These are phyloP conservation scores for Sextonia rubra DNA, from an alignment of 164 flowering plant species.

Conservation along the genomic window DNA sequence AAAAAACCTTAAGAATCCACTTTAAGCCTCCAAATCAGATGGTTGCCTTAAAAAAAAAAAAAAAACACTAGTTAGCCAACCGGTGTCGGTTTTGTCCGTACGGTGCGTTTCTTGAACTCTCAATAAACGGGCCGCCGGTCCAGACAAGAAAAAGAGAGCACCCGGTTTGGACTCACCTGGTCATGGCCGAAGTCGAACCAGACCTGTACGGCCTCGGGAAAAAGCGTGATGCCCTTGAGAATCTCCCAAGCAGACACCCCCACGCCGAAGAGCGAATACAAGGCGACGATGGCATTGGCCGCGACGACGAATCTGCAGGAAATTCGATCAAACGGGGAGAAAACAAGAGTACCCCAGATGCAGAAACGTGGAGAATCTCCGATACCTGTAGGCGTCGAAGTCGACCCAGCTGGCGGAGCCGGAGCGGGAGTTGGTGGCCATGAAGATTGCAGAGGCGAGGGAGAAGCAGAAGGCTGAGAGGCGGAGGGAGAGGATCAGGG, in stretches of 20 bases:
- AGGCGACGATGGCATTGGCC: slow-evolving; percentile 59
- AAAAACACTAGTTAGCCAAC: no score
- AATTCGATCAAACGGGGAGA: neutral
- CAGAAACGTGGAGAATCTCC: neutral
- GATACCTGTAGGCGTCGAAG: slow-evolving; percentile 70
- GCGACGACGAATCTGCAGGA: slow-evolving; percentile 55
- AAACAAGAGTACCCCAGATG: neutral
- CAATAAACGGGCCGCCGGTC: no score
- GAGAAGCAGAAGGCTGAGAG: slow-evolving; percentile 68
- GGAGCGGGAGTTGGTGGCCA: slow-evolving; percentile 60
- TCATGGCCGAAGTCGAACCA: slow-evolving; percentile 97
- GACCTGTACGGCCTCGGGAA: slow-evolving; percentile 66
- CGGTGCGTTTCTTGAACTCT: no score
- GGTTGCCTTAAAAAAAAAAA: no score
- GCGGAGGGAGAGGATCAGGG: slow-evolving; percentile 59
- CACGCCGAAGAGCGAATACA: slow-evolving; percentile 71
- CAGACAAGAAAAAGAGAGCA: no score
- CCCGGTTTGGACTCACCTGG: slow-evolving; percentile 41
- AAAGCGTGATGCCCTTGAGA: slow-evolving; percentile 49
- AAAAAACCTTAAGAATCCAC: no score
- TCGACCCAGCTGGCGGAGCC: slow-evolving; percentile 49
- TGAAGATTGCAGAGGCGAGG: slow-evolving; percentile 67
- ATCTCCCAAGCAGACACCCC: slow-evolving; percentile 75
- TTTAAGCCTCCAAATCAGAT: no score
- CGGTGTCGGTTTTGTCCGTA: no score